Percentiles rank a stretch among this genome's conserved stretches.
These are phyloP conservation scores for Aspergillus wentii DNA, from an alignment of 495 filamentous ascomycete genomes.

Conservation along the genomic window DNA sequence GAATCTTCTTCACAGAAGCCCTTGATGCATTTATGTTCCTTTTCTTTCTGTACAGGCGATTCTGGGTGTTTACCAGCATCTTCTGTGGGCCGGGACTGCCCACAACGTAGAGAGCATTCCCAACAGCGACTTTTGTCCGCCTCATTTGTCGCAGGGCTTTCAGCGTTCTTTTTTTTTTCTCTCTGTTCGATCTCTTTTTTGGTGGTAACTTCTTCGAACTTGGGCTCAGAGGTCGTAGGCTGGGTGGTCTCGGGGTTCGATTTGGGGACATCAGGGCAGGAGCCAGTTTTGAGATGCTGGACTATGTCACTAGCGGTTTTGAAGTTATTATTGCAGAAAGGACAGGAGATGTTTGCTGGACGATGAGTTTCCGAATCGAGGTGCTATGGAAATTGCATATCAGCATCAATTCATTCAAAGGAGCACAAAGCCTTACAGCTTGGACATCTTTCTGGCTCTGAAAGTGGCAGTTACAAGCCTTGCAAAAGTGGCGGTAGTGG, in stretches of 20 bases:
- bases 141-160: constrained; percentile 15
- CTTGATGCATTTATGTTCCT: not conserved
- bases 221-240: constrained; percentile 22
- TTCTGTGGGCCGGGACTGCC: constrained; percentile 15
- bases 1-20: not conserved
- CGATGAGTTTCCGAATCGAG: constrained; percentile 37
- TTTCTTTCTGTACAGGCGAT: not conserved
- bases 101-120: constrained; percentile 45
- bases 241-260: constrained; percentile 37
- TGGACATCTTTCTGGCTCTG: constrained; percentile 31
- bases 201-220: constrained; percentile 34
- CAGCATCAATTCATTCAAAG: not conserved
- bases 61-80: not conserved
- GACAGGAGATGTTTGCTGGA: constrained; percentile 26
- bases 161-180: constrained; percentile 8
- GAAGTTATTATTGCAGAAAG: constrained; percentile 37
- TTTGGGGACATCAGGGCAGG: constrained; percentile 26
- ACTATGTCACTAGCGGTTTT: constrained; percentile 36
- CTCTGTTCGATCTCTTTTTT: constrained; percentile 35
- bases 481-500: constrained; percentile 38
- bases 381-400: constrained; percentile 24
- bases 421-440: constrained; percentile 23
- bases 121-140: constrained; percentile 34
- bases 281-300: constrained; percentile 42
- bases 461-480: constrained; percentile 27